Base-by-base conservation (phyloP, 192 early-diverging fungal genomes). In the Entomortierella lignicola region DNA sequence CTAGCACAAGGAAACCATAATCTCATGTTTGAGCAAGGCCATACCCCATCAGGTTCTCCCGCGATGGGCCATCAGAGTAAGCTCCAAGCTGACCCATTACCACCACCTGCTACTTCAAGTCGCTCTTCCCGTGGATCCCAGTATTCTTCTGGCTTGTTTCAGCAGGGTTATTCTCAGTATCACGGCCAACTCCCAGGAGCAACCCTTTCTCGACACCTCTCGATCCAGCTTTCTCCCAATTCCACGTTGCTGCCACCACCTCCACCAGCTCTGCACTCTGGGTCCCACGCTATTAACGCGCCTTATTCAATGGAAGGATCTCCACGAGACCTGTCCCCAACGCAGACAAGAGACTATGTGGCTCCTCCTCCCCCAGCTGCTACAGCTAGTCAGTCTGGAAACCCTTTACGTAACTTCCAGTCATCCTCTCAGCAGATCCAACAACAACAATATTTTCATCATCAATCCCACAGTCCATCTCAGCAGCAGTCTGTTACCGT, bases 81-180 rank as follows among this genome's bases (percentile, higher is more conserved):
- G 21, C 11, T 31, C 2, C 63, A 55, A 41, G 29, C n/a, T 6
- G 65, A 79, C 3, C 41, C 48, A 39, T 52, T 52, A 26, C 67
- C 67, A 1, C 57, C 67, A n/a, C 26, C 60, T 18, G 41, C 62
- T 1, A 55, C 26, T 27, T 37, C 34, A 37, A 26, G 61, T 23
- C 66, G 51, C 5, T 62, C 75, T 8, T 64, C 52, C 3, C 66
- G 75, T 12, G 53, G 44, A 15, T 55, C 67, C 31, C 48, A 50
- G 15, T 53, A 57, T 37, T 54, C n/a, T n/a, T n/a, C 66, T 12
- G 75, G 75, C 4, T n/a, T 70, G 51, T 79, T 79, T 41, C 66
- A 79, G 62, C 75, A 69, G 34, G 75, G 75, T 0, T 79, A 79
- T 26, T 61, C 75, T 23, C 75, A 69, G 31, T 79, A 63, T 26